These are phyloP conservation scores for Ceratocystiopsis brevicomis DNA, from an alignment of 2,329 filamentous ascomycete species.

Conservation along the genomic window DNA sequence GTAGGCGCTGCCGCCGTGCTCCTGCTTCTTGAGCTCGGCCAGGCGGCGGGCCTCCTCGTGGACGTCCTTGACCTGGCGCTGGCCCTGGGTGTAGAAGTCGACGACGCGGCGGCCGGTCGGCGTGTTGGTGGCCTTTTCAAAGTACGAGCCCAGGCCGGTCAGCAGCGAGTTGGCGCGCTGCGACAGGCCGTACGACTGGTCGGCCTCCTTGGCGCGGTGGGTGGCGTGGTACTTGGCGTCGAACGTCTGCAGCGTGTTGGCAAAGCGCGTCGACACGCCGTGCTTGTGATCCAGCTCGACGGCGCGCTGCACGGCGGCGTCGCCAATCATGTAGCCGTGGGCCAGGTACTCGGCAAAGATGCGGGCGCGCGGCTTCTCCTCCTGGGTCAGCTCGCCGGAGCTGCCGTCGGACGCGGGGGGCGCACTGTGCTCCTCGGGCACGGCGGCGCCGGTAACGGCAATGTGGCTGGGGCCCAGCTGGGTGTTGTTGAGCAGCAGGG, in stretches of 20 bases:
- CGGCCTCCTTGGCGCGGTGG: slow-evolving; percentile 67
- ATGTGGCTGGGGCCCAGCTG: slow-evolving; percentile 80
- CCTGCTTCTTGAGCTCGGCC: slow-evolving; percentile 66
- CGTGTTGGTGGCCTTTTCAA: slow-evolving; percentile 77
- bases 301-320: slow-evolving; percentile 57
- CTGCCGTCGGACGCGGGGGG: slow-evolving; percentile 32
- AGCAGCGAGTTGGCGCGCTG: slow-evolving; percentile 47
- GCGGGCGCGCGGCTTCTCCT: slow-evolving; percentile 88
- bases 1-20: slow-evolving; percentile 38
- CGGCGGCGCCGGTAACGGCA: slow-evolving; percentile 47
- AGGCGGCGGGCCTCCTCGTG: slow-evolving; percentile 78
- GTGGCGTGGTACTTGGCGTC: slow-evolving; percentile 75
- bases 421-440: slow-evolving; percentile 35
- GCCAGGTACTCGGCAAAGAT: slow-evolving; percentile 94
- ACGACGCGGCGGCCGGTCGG: slow-evolving; percentile 78
- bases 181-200: slow-evolving; percentile 67
- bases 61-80: slow-evolving; percentile 84
- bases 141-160: slow-evolving; percentile 64
- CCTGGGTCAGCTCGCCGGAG: slow-evolving; percentile 62
- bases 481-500: slow-evolving; percentile 90
- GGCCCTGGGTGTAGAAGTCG: slow-evolving; percentile 67
- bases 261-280: slow-evolving; percentile 66
- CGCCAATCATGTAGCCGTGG: slow-evolving; percentile 72
- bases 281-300: slow-evolving; percentile 82
- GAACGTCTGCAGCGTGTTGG: slow-evolving; percentile 53